Percentiles rank a stretch among this genome's conserved stretches.
phyloP scores from a whole-genome alignment of 306 rosid genomes.

The Rosa lucieae region DNA sequence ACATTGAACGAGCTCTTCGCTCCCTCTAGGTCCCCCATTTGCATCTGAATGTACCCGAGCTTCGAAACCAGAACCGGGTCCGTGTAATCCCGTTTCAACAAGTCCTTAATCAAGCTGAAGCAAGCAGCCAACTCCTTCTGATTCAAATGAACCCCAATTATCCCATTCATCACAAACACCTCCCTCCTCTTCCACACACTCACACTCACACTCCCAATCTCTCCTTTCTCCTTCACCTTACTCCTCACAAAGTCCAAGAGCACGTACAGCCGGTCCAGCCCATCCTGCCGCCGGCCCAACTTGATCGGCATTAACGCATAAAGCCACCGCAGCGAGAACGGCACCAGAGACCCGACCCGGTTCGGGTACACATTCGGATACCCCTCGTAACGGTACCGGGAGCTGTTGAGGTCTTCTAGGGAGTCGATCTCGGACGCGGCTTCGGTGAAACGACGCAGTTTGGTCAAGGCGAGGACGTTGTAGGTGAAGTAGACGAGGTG shows the following conservation, averaged over 20 bases:
- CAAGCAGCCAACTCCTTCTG: conserved; percentile 65
- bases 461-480: conserved; percentile 78
- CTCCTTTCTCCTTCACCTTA: conserved; percentile 37
- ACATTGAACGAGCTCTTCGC: conserved; percentile 65
- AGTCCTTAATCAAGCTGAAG: conserved; percentile 50
- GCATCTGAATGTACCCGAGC: conserved; percentile 83
- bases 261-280: conserved; percentile 65
- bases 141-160: conserved; percentile 72
- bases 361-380: conserved; percentile 61
- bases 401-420: conserved; percentile 65
- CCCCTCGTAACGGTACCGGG: conserved; percentile 63
- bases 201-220: conserved; percentile 15
- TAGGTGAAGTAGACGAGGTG: conserved; percentile 78
- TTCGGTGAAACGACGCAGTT: conserved; percentile 81
- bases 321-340: conserved; percentile 89
- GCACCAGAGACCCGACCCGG: conserved; percentile 84
- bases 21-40: conserved; percentile 79
- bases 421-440: conserved; percentile 79
- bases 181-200: conserved; percentile 66
- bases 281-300: conserved; percentile 70
- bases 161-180: conserved; percentile 64
- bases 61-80: conserved; percentile 72
- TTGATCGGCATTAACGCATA: conserved; percentile 66
- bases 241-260: conserved; percentile 65
- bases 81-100: conserved; percentile 38